Evolutionary conservation across 2,329 filamentous ascomycete genomes (phyloP).

Genomic region (Orbilia blumenaviensis): DNA sequence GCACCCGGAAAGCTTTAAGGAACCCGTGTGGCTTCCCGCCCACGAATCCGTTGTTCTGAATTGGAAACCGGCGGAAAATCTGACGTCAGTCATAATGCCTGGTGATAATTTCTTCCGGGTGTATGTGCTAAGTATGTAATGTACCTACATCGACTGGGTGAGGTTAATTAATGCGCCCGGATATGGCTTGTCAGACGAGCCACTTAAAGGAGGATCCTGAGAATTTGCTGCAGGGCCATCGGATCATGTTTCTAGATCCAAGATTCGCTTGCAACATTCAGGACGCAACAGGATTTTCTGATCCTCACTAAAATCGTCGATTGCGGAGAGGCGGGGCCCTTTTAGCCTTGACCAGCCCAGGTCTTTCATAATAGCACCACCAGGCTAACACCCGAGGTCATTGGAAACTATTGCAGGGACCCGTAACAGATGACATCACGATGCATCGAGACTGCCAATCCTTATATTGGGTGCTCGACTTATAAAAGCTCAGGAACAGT

Average conservation of each 20-base stretch:
- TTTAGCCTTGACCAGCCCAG: conserved; percentile 8
- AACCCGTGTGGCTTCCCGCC: no score
- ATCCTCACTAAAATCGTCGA: conserved; percentile 43
- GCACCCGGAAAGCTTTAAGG: no score
- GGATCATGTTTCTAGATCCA: conserved; percentile 42
- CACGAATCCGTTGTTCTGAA: neutral
- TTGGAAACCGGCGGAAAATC: conserved; percentile 6
- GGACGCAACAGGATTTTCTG: conserved; percentile 23
- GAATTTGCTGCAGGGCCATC: conserved; percentile 32
- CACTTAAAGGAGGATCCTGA: neutral
- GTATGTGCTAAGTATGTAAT: neutral
- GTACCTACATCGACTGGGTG: neutral
- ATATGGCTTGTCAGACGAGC: conserved; percentile 47
- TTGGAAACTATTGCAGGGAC: neutral
- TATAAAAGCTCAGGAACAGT: conserved; percentile 11
- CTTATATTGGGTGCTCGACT: neutral
- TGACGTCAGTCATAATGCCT: conserved; percentile 32
- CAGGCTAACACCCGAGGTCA: neutral
- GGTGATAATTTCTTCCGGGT: conserved; percentile 10
- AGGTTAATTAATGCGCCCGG: conserved; percentile 26
- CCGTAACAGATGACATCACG: conserved; percentile 42
- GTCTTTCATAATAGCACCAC: neutral
- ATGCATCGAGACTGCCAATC: neutral
- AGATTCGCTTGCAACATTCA: conserved; percentile 31
- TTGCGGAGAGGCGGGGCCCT: conserved; percentile 24